Evolutionary conservation across 805 yeast genomes (phyloP).

Genomic region (Wilhelminamyces savonicus): DNA sequence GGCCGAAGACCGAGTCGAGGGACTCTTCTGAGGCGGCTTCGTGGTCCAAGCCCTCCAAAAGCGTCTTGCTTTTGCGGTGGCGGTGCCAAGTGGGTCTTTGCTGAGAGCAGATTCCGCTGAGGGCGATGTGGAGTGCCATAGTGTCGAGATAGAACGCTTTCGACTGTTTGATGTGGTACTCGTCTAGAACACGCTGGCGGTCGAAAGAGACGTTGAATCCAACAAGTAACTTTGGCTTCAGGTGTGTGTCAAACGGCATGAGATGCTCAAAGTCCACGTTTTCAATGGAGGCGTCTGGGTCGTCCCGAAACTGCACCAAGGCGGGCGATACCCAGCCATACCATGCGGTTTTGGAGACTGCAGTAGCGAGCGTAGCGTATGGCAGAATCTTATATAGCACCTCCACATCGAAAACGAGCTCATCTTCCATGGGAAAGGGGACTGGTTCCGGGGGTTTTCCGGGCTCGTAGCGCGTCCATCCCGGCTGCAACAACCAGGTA

Average conservation of each 20-base stretch:
- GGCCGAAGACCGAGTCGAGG: neutral
- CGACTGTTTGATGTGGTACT: slow-evolving; percentile 61
- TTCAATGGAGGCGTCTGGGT: slow-evolving; percentile 13
- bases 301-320: slow-evolving; percentile 46
- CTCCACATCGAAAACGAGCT: slow-evolving; percentile 85
- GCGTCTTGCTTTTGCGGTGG: slow-evolving; percentile 37
- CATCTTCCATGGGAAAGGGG: slow-evolving; percentile 62
- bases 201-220: slow-evolving; percentile 94
- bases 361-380: slow-evolving; percentile 77
- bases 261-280: slow-evolving; percentile 59
- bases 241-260: slow-evolving; percentile 61
- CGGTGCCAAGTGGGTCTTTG: slow-evolving; percentile 78
- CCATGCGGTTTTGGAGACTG: slow-evolving; percentile 76
- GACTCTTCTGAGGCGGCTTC: slow-evolving; percentile 3
- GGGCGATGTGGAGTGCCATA: slow-evolving; percentile 87
- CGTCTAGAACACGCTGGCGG: slow-evolving; percentile 80
- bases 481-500: slow-evolving; percentile 55
- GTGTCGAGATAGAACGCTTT: slow-evolving; percentile 83
- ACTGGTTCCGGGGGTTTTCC: slow-evolving; percentile 53
- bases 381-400: slow-evolving; percentile 68
- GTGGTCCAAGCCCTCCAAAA: slow-evolving; percentile 3
- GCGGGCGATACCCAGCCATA: slow-evolving; percentile 93
- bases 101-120: slow-evolving; percentile 86
- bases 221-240: slow-evolving; percentile 52
- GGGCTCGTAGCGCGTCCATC: slow-evolving; percentile 74